Evolutionary conservation across 1,284 basidiomycete genomes (phyloP).

Genomic region (Cryptococcus sp.): DNA sequence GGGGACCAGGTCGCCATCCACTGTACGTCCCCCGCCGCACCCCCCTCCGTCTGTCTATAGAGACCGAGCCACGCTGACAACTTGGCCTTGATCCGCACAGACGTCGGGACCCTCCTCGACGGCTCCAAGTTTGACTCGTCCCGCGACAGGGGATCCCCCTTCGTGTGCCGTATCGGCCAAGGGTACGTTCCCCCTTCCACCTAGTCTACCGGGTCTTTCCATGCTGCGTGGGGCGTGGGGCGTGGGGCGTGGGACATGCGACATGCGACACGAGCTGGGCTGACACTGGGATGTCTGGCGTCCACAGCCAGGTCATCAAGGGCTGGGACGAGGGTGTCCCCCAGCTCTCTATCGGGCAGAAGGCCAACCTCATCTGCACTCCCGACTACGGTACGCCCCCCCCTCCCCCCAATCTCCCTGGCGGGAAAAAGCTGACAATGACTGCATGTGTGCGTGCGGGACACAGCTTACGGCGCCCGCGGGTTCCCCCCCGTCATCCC

Average conservation of each 20-base stretch:
- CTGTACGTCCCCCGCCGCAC: constrained; percentile 32
- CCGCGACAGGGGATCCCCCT: constrained; percentile 56
- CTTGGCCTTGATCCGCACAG: constrained; percentile 16
- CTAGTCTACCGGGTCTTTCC: neutral
- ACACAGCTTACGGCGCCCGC: constrained; percentile 39
- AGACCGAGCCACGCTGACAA: too few relatives aligned
- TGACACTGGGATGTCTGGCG: neutral
- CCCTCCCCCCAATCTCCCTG: neutral
- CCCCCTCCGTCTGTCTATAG: too few relatives aligned
- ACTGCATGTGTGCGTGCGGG: neutral
- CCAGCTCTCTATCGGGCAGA: constrained; percentile 64
- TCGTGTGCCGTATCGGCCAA: constrained; percentile 65
- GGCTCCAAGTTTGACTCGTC: constrained; percentile 53
- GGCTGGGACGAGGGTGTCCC: constrained; percentile 83
- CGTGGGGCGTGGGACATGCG: too few relatives aligned
- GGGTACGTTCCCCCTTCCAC: constrained; percentile 15
- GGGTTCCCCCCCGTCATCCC: constrained; percentile 77
- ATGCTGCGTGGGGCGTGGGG: neutral
- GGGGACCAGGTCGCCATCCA: constrained; percentile 49
- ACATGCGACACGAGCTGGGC: constrained; percentile 45
- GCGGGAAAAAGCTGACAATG: neutral
- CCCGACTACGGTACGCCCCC: constrained; percentile 35
- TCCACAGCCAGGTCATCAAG: constrained; percentile 31
- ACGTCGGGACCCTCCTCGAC: constrained; percentile 51
- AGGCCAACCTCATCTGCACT: constrained; percentile 61